Percentiles rank a stretch among this genome's conserved stretches.
Evolutionary conservation across 1,139 yeast species (phyloP).

Genomic region (Zygotorulaspora mrakii): DNA sequence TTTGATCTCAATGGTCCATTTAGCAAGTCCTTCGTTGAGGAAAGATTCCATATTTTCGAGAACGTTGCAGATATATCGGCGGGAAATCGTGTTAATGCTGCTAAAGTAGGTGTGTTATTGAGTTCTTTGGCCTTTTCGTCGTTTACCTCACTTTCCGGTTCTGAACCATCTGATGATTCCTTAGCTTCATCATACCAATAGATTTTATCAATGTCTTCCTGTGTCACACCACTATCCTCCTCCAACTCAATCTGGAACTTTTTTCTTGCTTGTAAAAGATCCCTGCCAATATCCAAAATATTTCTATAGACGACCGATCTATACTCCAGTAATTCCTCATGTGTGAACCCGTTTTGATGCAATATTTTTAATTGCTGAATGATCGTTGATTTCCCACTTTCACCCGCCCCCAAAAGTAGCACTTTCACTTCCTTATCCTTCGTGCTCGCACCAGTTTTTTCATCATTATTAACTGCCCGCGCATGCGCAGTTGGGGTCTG

Average conservation of each 20-base stretch:
- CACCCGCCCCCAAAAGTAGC: constrained; percentile 71
- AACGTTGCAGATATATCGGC: constrained; percentile 46
- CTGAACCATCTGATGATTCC: constrained; percentile 5
- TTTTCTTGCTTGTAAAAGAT: constrained; percentile 44
- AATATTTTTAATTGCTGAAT: constrained; percentile 71
- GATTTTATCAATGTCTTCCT: constrained; percentile 12
- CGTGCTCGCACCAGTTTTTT: constrained; percentile 7
- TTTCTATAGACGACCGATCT: constrained; percentile 69
- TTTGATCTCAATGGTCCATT: constrained; percentile 57
- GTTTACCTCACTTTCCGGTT: not conserved
- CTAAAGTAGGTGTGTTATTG: constrained; percentile 1
- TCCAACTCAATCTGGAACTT: constrained; percentile 26
- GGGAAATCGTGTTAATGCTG: constrained; percentile 21
- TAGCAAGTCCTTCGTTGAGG: constrained; percentile 56
- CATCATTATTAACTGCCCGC: not conserved
- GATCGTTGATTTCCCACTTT: constrained; percentile 73
- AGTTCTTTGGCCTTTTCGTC: constrained; percentile 1
- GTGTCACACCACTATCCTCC: constrained; percentile 12
- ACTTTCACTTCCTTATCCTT: constrained; percentile 52
- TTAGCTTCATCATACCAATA: constrained; percentile 9
- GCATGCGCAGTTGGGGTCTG: constrained; percentile 1
- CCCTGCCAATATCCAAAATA: constrained; percentile 61
- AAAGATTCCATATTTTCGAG: constrained; percentile 52
- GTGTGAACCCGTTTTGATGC: constrained; percentile 65
- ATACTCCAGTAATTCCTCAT: constrained; percentile 60